Evolutionary conservation across 139 green algal species (phyloP).

Genomic region (Diplosphaera chodatii): DNA sequence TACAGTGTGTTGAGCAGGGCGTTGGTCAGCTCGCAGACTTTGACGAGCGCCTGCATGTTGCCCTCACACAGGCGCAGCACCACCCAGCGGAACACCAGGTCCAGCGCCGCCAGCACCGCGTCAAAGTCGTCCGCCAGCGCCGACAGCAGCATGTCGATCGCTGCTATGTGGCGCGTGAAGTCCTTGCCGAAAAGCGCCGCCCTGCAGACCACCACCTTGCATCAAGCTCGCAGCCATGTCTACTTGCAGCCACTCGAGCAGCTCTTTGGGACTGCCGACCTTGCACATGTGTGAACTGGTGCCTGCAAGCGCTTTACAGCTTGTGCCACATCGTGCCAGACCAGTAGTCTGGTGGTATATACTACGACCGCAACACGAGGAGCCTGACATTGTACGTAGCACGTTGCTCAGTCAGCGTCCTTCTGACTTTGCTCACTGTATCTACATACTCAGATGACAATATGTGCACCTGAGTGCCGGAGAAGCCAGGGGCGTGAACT

Average conservation of each 20-base stretch:
- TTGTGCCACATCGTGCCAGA: not conserved
- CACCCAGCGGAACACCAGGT: slow-evolving; percentile 79
- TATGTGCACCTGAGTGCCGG: slow-evolving; percentile 18
- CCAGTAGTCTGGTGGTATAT: slow-evolving; percentile 8
- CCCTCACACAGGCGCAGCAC: slow-evolving; percentile 74
- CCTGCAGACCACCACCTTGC: not conserved
- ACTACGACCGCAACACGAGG: no score
- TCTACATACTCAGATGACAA: not conserved
- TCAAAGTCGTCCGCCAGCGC: slow-evolving; percentile 18
- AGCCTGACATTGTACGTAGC: no score
- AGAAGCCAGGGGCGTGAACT: slow-evolving; percentile 47
- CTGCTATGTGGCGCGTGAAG: slow-evolving; percentile 82
- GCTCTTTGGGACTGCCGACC: no score
- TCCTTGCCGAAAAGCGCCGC: slow-evolving; percentile 37
- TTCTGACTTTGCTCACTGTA: no score
- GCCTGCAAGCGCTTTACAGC: no score
- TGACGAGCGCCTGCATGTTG: slow-evolving; percentile 68
- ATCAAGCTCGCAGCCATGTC: no score
- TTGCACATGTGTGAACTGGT: no score
- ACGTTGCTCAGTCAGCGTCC: no score
- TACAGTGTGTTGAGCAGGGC: slow-evolving; percentile 47
- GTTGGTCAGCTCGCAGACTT: slow-evolving; percentile 63
- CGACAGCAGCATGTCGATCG: slow-evolving; percentile 46
- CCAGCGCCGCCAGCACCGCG: slow-evolving; percentile 37
- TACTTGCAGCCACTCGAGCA: no score